Base-by-base conservation (phyloP, 2,329 filamentous ascomycete genomes). In the Ophiostoma novo-ulmi region DNA sequence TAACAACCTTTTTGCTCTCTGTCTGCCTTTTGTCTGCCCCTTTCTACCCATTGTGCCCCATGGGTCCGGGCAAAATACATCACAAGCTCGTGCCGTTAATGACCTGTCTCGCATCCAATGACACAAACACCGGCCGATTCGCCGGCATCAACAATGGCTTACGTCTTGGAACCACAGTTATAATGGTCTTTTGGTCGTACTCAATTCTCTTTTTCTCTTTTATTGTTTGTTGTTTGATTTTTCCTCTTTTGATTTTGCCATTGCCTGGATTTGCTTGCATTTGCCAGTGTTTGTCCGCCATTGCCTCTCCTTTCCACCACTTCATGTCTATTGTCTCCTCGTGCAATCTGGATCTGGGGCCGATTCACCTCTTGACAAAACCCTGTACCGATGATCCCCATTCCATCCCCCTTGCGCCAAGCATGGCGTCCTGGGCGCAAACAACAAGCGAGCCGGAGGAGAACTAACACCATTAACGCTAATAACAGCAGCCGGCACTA, bases 361-460 rank as follows among this genome's bases (percentile, higher is more conserved):
- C 26, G 58, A 63, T 63, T 65, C 10, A 35, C 14, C 14, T 35
- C 31, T 36, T 36, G 36, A 13, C 35, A 35, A 31, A 39, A 39
- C 63, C 63, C 63, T 65, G 63, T 26, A 39, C 36, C 35, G 35
- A 38, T 39, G 63, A 65, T 65, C 63, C 3, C 31, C 63, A 65
- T 65, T 39, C 63, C 31, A 35, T 26, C 58, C n/a, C 61, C 61
- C 61, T 38, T 64, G 61, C 61, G 61, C 61, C 61, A 64, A 39
- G 63, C 63, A 20, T 65, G 63, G 63, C 35, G 52, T 58, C 22
- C 52, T 58, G 52, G 52, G 52, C 48, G 48, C 52, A 58, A 58
- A 13, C 52, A 58, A 58, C 63, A 65, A 36, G 35, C 58, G 58
- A 63, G 58, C 58, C 58, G 22, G 26, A 64, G 11, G 52, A 10